A percentile compares a stretch with the other conserved stretches of the same genome.
phyloP scores from a whole-genome alignment of 1,284 basidiomycete genomes.

The Ustanciosporium gigantosporum region DNA sequence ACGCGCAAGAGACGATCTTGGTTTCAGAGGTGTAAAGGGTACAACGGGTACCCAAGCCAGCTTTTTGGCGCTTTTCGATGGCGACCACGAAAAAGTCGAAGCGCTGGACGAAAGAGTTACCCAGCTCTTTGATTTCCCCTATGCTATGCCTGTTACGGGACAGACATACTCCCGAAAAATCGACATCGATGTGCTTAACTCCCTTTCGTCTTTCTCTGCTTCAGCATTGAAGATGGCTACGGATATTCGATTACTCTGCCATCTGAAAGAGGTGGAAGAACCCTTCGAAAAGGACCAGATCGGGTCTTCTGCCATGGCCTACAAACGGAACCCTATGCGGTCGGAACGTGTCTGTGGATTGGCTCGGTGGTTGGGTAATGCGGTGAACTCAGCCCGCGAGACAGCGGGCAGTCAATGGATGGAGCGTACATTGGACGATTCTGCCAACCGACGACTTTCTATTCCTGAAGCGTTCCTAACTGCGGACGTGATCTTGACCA shows the following conservation, averaged over 20 bases:
- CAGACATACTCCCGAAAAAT: conserved; percentile 99
- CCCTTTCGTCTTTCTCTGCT: conserved; percentile 86
- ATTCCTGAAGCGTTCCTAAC: conserved; percentile 97
- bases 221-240: conserved; percentile 98
- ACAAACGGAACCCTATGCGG: conserved; percentile 99
- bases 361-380: conserved; percentile 74
- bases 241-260: conserved; percentile 71
- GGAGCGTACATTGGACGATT: conserved; percentile 63
- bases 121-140: conserved; percentile 84
- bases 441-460: conserved; percentile 92
- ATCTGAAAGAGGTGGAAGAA: conserved; percentile 87
- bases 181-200: conserved; percentile 87
- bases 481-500: conserved; percentile 92
- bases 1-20: conserved; percentile 87
- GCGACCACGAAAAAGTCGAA: conserved; percentile 82
- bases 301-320: conserved; percentile 92
- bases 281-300: conserved; percentile 99
- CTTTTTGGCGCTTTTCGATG: conserved; percentile 92
- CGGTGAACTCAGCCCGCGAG: conserved; percentile 54
- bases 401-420: conserved; percentile 64
- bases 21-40: conserved; percentile 97
- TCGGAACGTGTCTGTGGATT: conserved; percentile 95
- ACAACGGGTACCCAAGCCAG: conserved; percentile 98
- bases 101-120: conserved; percentile 77
- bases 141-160: conserved; percentile 94